phyloP scores from a whole-genome alignment of 2,329 filamentous ascomycete genomes.

The Diaporthe citriasiana region DNA sequence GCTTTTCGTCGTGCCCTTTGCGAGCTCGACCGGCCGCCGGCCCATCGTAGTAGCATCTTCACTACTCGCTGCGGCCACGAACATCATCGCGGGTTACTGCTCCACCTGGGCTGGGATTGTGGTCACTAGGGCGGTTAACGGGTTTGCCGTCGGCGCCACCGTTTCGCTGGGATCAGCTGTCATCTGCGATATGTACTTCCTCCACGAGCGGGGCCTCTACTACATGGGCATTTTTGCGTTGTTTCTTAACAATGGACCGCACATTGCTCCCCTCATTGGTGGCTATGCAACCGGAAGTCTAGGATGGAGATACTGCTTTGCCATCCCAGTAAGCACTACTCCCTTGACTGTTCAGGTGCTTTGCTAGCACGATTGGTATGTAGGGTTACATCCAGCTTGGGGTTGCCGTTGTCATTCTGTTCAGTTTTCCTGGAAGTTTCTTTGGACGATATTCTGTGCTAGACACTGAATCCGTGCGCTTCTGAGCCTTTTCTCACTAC shows the following conservation, averaged over 20 bases:
- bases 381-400: constrained; percentile 3
- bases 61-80: neutral
- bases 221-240: constrained; percentile 11
- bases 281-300: neutral
- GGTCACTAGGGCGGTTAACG: neutral
- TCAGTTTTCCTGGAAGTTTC: constrained; percentile 1
- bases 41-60: neutral
- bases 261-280: constrained; percentile 10
- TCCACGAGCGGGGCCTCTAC: constrained; percentile 7
- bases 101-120: constrained; percentile 15
- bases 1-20: constrained; percentile 9
- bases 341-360: too few relatives aligned
- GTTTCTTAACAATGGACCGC: constrained; percentile 8
- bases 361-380: neutral
- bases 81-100: constrained; percentile 16
- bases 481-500: constrained; percentile 1
- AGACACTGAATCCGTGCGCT: neutral
- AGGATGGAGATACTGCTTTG: constrained; percentile 7
- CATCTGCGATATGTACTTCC: constrained; percentile 23
- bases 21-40: constrained; percentile 3
- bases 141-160: neutral
- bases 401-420: neutral
- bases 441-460: neutral
- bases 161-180: constrained; percentile 14
- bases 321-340: neutral